phyloP scores from a whole-genome alignment of 164 flowering plant genomes.

The Piper longum region DNA sequence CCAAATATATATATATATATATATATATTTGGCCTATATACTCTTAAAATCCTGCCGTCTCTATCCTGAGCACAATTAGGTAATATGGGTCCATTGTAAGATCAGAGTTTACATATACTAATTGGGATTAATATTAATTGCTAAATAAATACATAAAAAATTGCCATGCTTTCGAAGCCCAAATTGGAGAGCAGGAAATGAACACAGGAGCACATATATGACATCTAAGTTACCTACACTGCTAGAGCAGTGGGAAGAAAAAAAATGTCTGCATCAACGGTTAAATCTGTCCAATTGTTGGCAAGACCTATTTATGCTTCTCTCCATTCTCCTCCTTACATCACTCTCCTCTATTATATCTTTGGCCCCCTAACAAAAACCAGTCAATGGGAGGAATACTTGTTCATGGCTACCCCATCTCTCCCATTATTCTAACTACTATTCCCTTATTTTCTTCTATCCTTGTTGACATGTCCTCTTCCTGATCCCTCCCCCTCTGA shows the following conservation, averaged over 20 bases:
- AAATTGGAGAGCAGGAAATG: too few relatives aligned
- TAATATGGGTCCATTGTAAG: too few relatives aligned
- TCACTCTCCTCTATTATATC: neutral
- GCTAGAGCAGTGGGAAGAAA: neutral
- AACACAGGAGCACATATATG: too few relatives aligned
- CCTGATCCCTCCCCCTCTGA: neutral
- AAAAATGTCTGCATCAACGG: neutral
- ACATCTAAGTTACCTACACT: too few relatives aligned
- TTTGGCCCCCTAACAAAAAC: neutral
- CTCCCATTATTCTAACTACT: neutral
- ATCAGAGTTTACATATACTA: too few relatives aligned
- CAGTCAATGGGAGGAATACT: neutral
- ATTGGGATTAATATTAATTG: too few relatives aligned
- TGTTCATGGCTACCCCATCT: neutral
- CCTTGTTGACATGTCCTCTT: neutral
- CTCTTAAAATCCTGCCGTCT: too few relatives aligned
- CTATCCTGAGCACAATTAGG: too few relatives aligned
- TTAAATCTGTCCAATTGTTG: neutral
- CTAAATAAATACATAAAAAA: too few relatives aligned
- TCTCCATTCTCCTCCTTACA: neutral
- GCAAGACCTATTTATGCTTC: neutral
- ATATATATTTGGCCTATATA: too few relatives aligned
- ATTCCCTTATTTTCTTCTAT: neutral
- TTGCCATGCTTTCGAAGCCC: too few relatives aligned
- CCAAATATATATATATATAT: too few relatives aligned